phyloP scores from a whole-genome alignment of 2,329 filamentous ascomycete genomes.

The Annulohypoxylon truncatum region DNA sequence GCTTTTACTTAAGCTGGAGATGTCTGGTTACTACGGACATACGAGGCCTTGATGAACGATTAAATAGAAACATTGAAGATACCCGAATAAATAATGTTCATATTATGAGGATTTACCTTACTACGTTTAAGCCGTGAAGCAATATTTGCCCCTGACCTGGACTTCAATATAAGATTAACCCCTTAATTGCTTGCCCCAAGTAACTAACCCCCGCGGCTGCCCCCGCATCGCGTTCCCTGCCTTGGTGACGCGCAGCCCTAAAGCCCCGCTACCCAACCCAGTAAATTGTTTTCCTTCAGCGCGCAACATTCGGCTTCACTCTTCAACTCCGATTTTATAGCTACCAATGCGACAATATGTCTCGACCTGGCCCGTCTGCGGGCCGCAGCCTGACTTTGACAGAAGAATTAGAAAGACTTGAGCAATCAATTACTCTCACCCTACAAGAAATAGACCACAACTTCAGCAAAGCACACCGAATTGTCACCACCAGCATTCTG shows the following conservation, averaged over 20 bases:
- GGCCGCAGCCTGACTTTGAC: slow-evolving; percentile 78
- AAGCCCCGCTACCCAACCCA: slow-evolving; percentile 29
- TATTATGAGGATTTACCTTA: neutral
- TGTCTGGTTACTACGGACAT: slow-evolving; percentile 72
- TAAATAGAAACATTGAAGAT: slow-evolving; percentile 36
- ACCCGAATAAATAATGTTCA: slow-evolving; percentile 31
- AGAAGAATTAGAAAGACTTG: slow-evolving; percentile 93
- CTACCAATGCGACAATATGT: slow-evolving; percentile 54
- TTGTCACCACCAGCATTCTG: slow-evolving; percentile 92
- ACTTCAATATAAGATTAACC: no score
- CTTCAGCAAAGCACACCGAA: slow-evolving; percentile 95
- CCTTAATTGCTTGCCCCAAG: slow-evolving; percentile 2
- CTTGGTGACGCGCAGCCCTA: slow-evolving; percentile 21
- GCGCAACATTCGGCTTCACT: slow-evolving; percentile 8
- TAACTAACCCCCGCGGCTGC: neutral
- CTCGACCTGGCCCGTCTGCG: slow-evolving; percentile 60
- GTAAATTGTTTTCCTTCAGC: slow-evolving; percentile 37
- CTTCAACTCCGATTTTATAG: slow-evolving; percentile 4
- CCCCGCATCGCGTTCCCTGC: slow-evolving; percentile 35
- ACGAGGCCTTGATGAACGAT: slow-evolving; percentile 38
- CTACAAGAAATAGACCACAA: slow-evolving; percentile 99
- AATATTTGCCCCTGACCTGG: neutral
- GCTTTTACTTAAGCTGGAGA: slow-evolving; percentile 76
- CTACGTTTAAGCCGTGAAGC: neutral
- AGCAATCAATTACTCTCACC: slow-evolving; percentile 96